These are phyloP conservation scores for Wickerhamomyces queroliae DNA, from an alignment of 805 yeast species.

Conservation along the genomic window DNA sequence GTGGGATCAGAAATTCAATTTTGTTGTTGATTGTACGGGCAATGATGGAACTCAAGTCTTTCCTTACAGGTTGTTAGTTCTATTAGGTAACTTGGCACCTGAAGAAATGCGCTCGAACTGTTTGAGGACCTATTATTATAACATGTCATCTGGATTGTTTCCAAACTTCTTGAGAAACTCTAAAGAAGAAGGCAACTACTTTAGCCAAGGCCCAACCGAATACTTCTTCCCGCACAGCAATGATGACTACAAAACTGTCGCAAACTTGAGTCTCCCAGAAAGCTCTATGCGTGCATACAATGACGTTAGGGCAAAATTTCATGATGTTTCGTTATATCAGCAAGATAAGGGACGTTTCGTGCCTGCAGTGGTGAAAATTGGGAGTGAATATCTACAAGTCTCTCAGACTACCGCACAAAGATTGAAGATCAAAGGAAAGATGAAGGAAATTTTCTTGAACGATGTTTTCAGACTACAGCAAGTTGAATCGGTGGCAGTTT, in stretches of 20 bases:
- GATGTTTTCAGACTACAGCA: conserved; percentile 38
- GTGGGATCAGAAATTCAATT: conserved; percentile 61
- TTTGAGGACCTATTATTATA: conserved; percentile 42
- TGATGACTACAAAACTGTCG: conserved; percentile 38
- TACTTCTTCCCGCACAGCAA: conserved; percentile 39
- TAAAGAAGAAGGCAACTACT: conserved; percentile 18
- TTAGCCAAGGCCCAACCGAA: conserved; percentile 23
- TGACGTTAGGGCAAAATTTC: conserved; percentile 47
- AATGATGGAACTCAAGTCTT: conserved; percentile 29
- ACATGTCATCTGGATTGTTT: conserved; percentile 26
- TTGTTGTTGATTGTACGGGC: conserved; percentile 68
- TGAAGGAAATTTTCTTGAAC: conserved; percentile 31
- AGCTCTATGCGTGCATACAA: conserved; percentile 35
- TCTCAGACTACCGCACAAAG: conserved; percentile 36
- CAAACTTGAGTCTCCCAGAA: conserved; percentile 38
- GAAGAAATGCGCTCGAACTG: conserved; percentile 47
- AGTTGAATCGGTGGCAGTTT: conserved; percentile 33
- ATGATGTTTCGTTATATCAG: conserved; percentile 48
- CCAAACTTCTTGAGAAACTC: conserved; percentile 19
- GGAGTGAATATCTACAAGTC: conserved; percentile 62
- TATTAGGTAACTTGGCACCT: conserved; percentile 44
- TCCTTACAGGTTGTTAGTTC: conserved; percentile 25
- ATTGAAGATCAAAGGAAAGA: conserved; percentile 29
- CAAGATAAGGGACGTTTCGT: conserved; percentile 40
- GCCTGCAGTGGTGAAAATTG: conserved; percentile 62